Evolutionary conservation across 2,329 filamentous ascomycete species (phyloP), one percentile per base, ranked within the genome.

Genomic region (Blastomyces parvus): DNA sequence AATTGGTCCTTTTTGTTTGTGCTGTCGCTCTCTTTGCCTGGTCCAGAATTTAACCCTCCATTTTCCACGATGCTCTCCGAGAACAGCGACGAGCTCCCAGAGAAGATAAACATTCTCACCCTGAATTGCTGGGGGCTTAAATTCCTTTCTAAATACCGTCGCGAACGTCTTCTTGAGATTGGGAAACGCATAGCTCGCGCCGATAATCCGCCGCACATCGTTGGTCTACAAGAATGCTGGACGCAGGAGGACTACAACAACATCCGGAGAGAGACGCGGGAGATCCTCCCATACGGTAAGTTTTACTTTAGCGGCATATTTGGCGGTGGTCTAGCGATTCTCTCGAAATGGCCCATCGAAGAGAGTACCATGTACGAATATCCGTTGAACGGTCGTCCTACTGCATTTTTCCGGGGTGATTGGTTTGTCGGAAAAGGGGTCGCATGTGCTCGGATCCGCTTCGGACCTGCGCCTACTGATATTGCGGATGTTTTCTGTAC

Each of bases 61-160:
- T 46, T 36, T 22, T 25, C 60, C 22, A 19, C 55, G 25, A 62
- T 64, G 62, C 56, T 61, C 46, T 44, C 61, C 46, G 62, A 60
- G 33, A 62, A 66, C 56, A 64, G 61, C 63, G 67, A 68, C 36
- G 66, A 67, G 33, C 36, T 64, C 13, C 74, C 83, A 22, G 78
- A 78, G 40, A 82, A 87, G 64, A 84, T 97, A 73, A 88, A 89
- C 71, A 82, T 97, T 69, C 79, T 97, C 67, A 94, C 90, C 4
- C 85, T 96, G 74, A 99, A 99, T 78, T 97, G 91, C 84, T 97
- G 94, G 93, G 94, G 94, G 60, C 86, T 97, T 66, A 93, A 95
- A 72, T 91, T 86, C 78, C 82, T 97, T 71, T 87, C 92, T 60
- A 87, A 87, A 68, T 84, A 89, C 68, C 90, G 92, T 68, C 80